Conservation (phyloP, 441 rosid species). For the Croton setiger region DNA sequence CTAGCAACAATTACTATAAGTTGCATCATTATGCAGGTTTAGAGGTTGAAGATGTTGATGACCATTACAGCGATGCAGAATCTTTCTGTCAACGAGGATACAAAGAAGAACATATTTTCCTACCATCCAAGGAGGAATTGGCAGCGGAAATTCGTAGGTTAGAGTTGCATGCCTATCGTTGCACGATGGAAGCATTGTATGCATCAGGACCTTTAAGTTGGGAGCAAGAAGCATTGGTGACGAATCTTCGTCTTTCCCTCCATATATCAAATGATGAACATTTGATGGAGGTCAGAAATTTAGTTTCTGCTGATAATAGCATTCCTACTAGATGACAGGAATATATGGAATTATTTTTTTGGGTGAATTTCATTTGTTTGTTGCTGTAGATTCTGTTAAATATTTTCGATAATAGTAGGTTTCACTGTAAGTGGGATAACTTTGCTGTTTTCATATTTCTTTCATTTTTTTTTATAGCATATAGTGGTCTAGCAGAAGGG, state of each 20-base stretch:
- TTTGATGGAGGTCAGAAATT: constrained; percentile 68
- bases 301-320: constrained; percentile 39
- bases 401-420: constrained; percentile 12
- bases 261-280: constrained; percentile 75
- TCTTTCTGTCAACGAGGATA: constrained; percentile 34
- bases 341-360: constrained; percentile 9
- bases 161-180: constrained; percentile 62
- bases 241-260: constrained; percentile 61
- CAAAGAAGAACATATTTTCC: constrained; percentile 27
- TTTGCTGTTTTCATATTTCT: constrained; percentile 13
- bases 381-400: constrained; percentile 30
- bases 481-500: constrained; percentile 27
- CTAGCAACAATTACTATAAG: constrained; percentile 31
- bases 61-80: constrained; percentile 56
- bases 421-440: constrained; percentile 32
- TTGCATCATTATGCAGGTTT: constrained; percentile 26
- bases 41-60: constrained; percentile 29
- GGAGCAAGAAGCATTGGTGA: constrained; percentile 68
- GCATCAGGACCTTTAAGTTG: constrained; percentile 78
- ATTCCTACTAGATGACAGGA: constrained; percentile 26
- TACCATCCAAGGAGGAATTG: constrained; percentile 31
- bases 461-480: constrained; percentile 24
- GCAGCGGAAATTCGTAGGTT: constrained; percentile 46
- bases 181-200: constrained; percentile 49
- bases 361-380: constrained; percentile 13